Base-by-base conservation (phyloP, 257 asterid genomes). In the Fraxinus excelsior region DNA sequence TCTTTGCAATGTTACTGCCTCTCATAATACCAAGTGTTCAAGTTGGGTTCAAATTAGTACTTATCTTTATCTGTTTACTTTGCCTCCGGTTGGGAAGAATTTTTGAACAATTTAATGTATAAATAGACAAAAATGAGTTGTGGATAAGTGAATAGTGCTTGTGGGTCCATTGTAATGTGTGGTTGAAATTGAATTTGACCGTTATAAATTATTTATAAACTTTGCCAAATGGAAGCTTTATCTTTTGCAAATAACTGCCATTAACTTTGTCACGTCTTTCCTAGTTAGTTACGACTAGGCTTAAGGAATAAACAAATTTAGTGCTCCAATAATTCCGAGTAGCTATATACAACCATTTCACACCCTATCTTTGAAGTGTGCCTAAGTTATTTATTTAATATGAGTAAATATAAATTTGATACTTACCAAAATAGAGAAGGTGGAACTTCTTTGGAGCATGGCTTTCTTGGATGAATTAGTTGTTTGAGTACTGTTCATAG, bases 1-100 rank as follows among this genome's bases (percentile, higher is more conserved):
- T 76, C 44, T 32, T 67, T 60, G 40, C 31, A 53, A 19, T 71
- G 51, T 34, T 26, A 21, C n/a, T 83, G 70, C 80, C 29, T 42
- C 32, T 64, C 32, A 25, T 35, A 25, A 60, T 60, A 9, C 67
- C 67, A 7, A 23, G 67, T 9, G 67, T 60, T 23, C 67, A 21
- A 58, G 67, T 7, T 8, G 14, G 32, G 31, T 25, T 60, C 16
- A 23, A 60, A 10, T 60, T 60, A 60, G 4, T 9, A 25, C 7
- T 56, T 56, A 7, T 56, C 28, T 56, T 56, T 7, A 56, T 21
- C 65, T 56, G 65, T 56, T 56, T n/a, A 4, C 3, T 37, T 37
- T 56, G 42, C 42, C 42, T 37, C 42, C 1, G 42, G 9, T 8
- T 37, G 2, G 2, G 42, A 37, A 37, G 42, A 37, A 7, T 37